Evolutionary conservation across 1,139 yeast species (phyloP).

Genomic region (Magnusiomyces paraingens): DNA sequence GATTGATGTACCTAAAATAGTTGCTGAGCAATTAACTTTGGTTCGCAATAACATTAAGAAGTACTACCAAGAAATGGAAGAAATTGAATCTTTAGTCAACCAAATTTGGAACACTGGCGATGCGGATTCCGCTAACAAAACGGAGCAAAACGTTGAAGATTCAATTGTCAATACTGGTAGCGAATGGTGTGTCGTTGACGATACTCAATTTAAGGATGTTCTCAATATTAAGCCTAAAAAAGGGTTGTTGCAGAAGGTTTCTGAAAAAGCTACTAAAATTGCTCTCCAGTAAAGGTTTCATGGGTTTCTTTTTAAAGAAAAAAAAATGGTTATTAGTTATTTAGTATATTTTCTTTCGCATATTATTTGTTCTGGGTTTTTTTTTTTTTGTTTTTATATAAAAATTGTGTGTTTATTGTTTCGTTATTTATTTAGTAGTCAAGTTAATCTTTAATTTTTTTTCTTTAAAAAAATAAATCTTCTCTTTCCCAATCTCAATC

Average conservation of each 20-base stretch:
- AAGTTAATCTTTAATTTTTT: too few relatives aligned
- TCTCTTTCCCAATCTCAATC: too few relatives aligned
- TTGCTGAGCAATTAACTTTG: constrained; percentile 1
- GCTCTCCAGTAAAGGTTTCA: not conserved
- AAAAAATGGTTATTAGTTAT: too few relatives aligned
- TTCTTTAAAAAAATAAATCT: too few relatives aligned
- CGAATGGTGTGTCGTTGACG: constrained; percentile 1
- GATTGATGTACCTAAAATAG: not conserved
- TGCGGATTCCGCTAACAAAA: not conserved
- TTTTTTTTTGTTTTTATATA: too few relatives aligned
- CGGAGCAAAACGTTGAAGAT: not conserved
- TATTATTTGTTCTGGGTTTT: too few relatives aligned
- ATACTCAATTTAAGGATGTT: not conserved
- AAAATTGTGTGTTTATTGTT: too few relatives aligned
- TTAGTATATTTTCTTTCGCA: too few relatives aligned
- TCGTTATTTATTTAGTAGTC: too few relatives aligned
- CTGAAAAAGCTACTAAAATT: not conserved
- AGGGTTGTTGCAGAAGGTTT: not conserved
- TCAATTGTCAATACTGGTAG: not conserved
- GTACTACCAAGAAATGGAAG: not conserved
- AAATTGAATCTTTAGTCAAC: not conserved
- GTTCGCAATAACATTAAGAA: not conserved
- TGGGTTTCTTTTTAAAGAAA: too few relatives aligned
- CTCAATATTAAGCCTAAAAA: too few relatives aligned
- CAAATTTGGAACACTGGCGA: not conserved